phyloP scores from a whole-genome alignment of 495 filamentous ascomycete species.

The Podospora tetraspora region DNA sequence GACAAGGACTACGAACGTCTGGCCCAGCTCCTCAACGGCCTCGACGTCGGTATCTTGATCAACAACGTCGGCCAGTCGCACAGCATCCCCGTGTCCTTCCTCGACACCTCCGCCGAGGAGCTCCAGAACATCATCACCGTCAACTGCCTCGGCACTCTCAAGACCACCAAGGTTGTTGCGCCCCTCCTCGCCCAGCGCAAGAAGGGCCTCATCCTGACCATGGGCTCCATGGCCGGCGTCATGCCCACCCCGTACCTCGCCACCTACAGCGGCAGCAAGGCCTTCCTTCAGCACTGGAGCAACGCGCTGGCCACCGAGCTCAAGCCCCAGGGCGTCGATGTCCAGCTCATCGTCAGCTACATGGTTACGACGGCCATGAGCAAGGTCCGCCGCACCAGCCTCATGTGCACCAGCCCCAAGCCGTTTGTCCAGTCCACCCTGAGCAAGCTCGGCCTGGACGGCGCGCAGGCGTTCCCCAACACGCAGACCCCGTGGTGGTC shows the following conservation, averaged over 20 bases:
- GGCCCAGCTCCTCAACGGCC: conserved; percentile 55
- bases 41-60: conserved; percentile 83
- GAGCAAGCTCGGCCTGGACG: conserved; percentile 72
- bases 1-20: conserved; percentile 73
- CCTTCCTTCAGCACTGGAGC: conserved; percentile 97
- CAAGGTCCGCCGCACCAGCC: conserved; percentile 75
- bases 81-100: conserved; percentile 84
- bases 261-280: conserved; percentile 96
- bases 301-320: conserved; percentile 79
- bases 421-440: conserved; percentile 75
- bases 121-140: conserved; percentile 85
- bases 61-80: conserved; percentile 98
- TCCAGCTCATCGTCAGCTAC: conserved; percentile 83
- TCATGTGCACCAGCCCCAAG: conserved; percentile 73
- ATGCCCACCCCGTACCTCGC: conserved; percentile 89
- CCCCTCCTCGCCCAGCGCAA: conserved; percentile 78
- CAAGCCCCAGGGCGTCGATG: conserved; percentile 68
- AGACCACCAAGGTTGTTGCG: conserved; percentile 75
- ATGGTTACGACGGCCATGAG: conserved; percentile 93
- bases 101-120: conserved; percentile 69
- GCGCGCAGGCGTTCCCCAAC: conserved; percentile 67
- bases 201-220: conserved; percentile 87
- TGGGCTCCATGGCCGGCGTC: conserved; percentile 92
- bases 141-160: conserved; percentile 86
- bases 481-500: conserved; percentile 91